Evolutionary conservation across 177 flowering plant genomes (phyloP), one percentile per base, ranked within the genome.

Genomic region (Telopea speciosissima): DNA sequence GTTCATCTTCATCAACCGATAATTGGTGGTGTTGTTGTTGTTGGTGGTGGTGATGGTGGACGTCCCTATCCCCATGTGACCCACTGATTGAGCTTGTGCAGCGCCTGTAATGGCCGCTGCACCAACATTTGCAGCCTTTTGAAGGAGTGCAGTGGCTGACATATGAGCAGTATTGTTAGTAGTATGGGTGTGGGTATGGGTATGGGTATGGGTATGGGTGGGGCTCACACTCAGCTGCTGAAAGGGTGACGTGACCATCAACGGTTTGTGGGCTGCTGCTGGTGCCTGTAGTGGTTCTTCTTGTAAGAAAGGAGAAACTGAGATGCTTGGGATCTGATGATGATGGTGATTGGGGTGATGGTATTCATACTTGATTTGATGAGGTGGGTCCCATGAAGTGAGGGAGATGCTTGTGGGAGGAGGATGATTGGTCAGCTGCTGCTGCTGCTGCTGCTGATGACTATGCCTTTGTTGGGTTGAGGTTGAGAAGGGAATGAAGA

Each of bases 101-200:
- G 77, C 21, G 45, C 63, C 24, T 4, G 31, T 16, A 59, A 36
- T 17, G 3, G 80, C 52, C 0, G 78, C 45, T 14, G 80, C 77
- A 11, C 85, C 86, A 21, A 84, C 67, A 3, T 83, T 74, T 8
- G 87, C 79, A 22, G 90, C 90, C 78, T 83, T 85, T 40, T 90
- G 90, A 54, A 88, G 86, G 68, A 88, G 83, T 0, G 86, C 88
- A 7, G 91, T 85, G 26, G 91, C 92, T 23, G 97, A 88, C 70
- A 87, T 74, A 69, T 78, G 83, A 16, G 86, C 76, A 22, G 83
- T 40, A 21, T 71, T 67, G 22, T 71, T 67, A 65, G 75, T 72
- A 36, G 36, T 62, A 24, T 11, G n/a, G 6, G 59, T 54, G 3
- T 0, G 23, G 23, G 24, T 31, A n/a, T n/a, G n/a, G n/a, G n/a